phyloP scores from a whole-genome alignment of 2,329 filamentous ascomycete genomes.

The Cladosporium cucumerinum region DNA sequence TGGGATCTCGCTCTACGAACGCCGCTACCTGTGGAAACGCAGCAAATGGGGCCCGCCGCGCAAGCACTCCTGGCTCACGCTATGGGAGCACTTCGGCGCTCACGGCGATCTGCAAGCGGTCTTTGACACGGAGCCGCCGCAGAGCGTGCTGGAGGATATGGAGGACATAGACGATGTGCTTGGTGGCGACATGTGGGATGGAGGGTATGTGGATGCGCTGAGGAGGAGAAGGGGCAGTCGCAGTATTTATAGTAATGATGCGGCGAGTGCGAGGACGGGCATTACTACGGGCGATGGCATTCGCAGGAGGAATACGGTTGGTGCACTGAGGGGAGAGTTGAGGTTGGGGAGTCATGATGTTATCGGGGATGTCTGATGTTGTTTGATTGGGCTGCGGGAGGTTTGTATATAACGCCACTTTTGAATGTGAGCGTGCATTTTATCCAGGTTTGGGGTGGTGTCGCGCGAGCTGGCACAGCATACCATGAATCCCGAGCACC shows the following conservation, averaged over 20 bases:
- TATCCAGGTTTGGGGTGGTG: neutral
- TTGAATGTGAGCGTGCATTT: neutral
- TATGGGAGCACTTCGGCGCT: slow-evolving; percentile 67
- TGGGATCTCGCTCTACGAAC: slow-evolving; percentile 67
- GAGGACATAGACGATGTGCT: slow-evolving; percentile 49
- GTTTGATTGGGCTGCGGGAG: neutral
- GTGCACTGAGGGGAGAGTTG: slow-evolving; percentile 6
- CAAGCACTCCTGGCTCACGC: slow-evolving; percentile 44
- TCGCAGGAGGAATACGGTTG: slow-evolving; percentile 3
- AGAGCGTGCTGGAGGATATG: slow-evolving; percentile 47
- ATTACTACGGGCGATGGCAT: neutral
- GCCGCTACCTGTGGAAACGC: slow-evolving; percentile 62
- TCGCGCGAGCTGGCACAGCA: neutral
- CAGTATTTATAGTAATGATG: slow-evolving; percentile 19
- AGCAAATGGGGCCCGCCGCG: slow-evolving; percentile 36
- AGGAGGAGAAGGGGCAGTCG: slow-evolving; percentile 29
- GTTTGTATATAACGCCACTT: neutral
- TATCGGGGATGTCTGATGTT: slow-evolving; percentile 3
- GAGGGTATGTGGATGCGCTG: slow-evolving; percentile 27
- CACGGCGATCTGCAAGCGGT: slow-evolving; percentile 71
- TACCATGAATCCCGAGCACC: too few species aligned
- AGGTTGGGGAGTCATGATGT: slow-evolving; percentile 10
- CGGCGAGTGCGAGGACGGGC: neutral
- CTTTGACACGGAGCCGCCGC: slow-evolving; percentile 68
- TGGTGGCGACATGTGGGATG: slow-evolving; percentile 40